Evolutionary conservation across 2,329 filamentous ascomycete species (phyloP), one percentile per base, ranked within the genome.

Genomic region (Sclerotinia glacialis): DNA sequence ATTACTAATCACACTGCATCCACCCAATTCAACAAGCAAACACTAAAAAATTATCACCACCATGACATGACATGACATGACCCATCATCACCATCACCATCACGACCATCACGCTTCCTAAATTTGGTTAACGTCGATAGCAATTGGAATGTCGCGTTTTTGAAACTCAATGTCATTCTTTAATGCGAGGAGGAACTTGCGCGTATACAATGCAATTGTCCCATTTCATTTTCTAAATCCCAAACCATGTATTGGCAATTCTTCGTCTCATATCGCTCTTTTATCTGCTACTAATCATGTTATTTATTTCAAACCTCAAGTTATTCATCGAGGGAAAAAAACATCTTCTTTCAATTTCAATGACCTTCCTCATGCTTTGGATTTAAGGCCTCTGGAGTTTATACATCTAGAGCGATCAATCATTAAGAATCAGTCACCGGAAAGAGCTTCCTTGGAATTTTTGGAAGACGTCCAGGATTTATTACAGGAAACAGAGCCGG

Each of bases 281-380:
- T 37, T 6, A 26, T 46, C 50, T 56, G 28, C 49, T 26, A 12
- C 2, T 21, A 40, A 53, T 28, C 18, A n/a, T 53, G 14, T 50
- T 18, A 21, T 52, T 40, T 14, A 8, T 40, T 62, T 40, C 28
- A 28, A 5, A n/a, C 23, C 60, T 53, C 60, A 16, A 31, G 1
- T 31, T 42, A 42, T 63, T 6, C 47, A 71, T 49, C 79, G 84
- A 73, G 82, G 83, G 67, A 86, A 84, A 75, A 86, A 84, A 77
- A 85, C 83, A 73, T 81, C 83, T 3, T 82, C 81, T 1, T 71
- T 87, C 71, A 83, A 78, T 67, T 78, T 88, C 5, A 80, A 83
- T 12, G 85, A 87, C 61, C 78, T 88, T 42, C 85, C 85, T 6
- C 69, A 44, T 44, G 37, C 8, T 5, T 26, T 58, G 5, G 50